Evolutionary conservation across 2,329 filamentous ascomycete species (phyloP), one percentile per base, ranked within the genome.

Genomic region (Alternaria infectoria): DNA sequence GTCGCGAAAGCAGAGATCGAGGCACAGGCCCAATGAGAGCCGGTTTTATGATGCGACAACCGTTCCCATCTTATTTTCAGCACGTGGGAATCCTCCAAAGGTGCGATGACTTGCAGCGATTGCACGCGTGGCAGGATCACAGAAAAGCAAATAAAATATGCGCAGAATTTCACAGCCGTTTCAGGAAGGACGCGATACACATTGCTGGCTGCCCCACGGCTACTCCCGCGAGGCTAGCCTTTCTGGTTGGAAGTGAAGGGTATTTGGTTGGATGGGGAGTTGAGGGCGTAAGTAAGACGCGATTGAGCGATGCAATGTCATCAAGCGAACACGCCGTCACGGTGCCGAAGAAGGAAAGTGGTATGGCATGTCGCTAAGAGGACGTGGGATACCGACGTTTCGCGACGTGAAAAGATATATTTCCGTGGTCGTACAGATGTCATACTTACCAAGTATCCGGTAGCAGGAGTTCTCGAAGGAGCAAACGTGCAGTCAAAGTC

Each of bases 151-250:
- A 11, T 9, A 8, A 19, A 51, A 26, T 21, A 46, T 40, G 28
- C 25, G 32, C 21, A 40, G 11, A 21, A 19, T 17, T 10, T 12
- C 43, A 9, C 21, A 23, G 23, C 57, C 55, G 45, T 21, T 64
- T 62, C 44, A 28, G 65, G 64, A 60, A 65, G 57, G 36, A 56
- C 61, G 62, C n/a, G 58, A 67, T 67, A 50, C 52, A 60, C 32
- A 57, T 50, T 47, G 15, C 21, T 54, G 8, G 23, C 21, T 55
- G 66, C 61, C 62, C 66, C 61, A 66, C 70, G 72, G 72, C 43
- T 67, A 57, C 68, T 72, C 72, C 72, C 72, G 72, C 43, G 28
- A 47, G 52, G 40, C 67, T 73, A 73, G 54, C 66, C 65, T 25
- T 51, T 56, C 66, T 56, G 43, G 61, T 44, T 30, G 19, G 57